Base-by-base conservation (phyloP, 805 yeast species). In the Yarrowia sp. region DNA sequence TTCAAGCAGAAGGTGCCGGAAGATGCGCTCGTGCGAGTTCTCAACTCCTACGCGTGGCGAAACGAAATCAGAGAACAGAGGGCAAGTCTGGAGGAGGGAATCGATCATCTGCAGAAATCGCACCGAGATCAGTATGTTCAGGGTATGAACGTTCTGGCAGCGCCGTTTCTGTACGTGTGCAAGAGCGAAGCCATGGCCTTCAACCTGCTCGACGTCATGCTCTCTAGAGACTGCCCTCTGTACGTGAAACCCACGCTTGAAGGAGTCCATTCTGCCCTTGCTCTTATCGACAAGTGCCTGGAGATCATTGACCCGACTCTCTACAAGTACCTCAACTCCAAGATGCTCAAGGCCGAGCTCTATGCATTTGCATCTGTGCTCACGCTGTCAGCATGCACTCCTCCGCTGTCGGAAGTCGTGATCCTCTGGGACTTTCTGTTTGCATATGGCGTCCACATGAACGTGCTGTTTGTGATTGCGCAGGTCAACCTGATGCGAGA, bases 361-460 rank as follows among this genome's bases (percentile, higher is more conserved):
- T 91, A 91, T 71, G 97, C 96, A 0, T 85, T 91, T 66, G 77
- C 80, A 1, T 74, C 92, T 0, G 88, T 90, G 0, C 74, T 92
- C 65, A 91, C 97, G 0, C 75, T 92, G 49, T 84, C 92, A 62
- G 93, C 97, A 2, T 89, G 96, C 68, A 90, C 96, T 6, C 96
- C 96, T 9, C 92, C 97, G 0, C 76, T 92, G 46, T 75, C 77
- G 31, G 90, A 91, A 65, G 88, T 88, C 1, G 73, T 91, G 36
- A 81, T 84, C 63, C 77, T 91, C 16, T 91, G 97, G 97, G 97
- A 91, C 71, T 88, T 91, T 66, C 74, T 90, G 67, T 87, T 91
- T 73, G 96, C 97, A 3, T 91, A 89, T 68, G 97, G 97, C 0
- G 83, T 88, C 18, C 97, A 92, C 69, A 80, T 90, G 85, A 91